Conservation (phyloP, 345 rosid genomes). For the Dimocarpus longan region DNA sequence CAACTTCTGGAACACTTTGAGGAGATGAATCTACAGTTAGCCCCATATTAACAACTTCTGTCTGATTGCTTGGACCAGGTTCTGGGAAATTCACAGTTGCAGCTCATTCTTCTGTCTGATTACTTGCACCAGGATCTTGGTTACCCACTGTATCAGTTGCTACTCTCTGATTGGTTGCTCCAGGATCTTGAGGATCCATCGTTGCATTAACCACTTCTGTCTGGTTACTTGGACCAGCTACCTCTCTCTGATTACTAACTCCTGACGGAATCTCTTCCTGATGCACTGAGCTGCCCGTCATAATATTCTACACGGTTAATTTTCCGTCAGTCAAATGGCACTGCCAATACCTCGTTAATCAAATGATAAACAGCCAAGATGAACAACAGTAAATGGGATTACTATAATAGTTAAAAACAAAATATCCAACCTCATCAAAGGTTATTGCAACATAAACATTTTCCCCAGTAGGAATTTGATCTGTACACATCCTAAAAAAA, state of each 20-base stretch:
- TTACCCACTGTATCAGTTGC: slow-evolving; percentile 12
- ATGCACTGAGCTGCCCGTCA: slow-evolving; percentile 19
- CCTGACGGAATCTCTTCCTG: slow-evolving; percentile 28
- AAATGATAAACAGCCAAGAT: no score
- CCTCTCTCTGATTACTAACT: slow-evolving; percentile 18
- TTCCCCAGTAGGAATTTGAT: slow-evolving; percentile 64
- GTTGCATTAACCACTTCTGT: neutral
- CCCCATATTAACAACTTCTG: no score
- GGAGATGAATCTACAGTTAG: slow-evolving; percentile 27
- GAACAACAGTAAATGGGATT: no score
- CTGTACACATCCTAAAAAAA: slow-evolving; percentile 28
- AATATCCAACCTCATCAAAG: slow-evolving; percentile 63
- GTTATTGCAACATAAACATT: slow-evolving; percentile 68
- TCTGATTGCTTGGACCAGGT: slow-evolving; percentile 21
- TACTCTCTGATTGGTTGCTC: slow-evolving; percentile 34
- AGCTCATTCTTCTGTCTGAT: slow-evolving; percentile 31
- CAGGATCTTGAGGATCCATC: slow-evolving; percentile 24
- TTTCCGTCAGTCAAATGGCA: neutral
- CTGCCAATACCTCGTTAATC: neutral
- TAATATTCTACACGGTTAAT: slow-evolving; percentile 44
- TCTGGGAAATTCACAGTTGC: slow-evolving; percentile 22
- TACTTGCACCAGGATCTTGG: slow-evolving; percentile 38
- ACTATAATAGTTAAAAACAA: neutral
- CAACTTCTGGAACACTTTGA: slow-evolving; percentile 18
- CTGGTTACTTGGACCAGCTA: slow-evolving; percentile 19